Evolutionary conservation across 2,329 filamentous ascomycete genomes (phyloP).

Genomic region (Alternaria panax): DNA sequence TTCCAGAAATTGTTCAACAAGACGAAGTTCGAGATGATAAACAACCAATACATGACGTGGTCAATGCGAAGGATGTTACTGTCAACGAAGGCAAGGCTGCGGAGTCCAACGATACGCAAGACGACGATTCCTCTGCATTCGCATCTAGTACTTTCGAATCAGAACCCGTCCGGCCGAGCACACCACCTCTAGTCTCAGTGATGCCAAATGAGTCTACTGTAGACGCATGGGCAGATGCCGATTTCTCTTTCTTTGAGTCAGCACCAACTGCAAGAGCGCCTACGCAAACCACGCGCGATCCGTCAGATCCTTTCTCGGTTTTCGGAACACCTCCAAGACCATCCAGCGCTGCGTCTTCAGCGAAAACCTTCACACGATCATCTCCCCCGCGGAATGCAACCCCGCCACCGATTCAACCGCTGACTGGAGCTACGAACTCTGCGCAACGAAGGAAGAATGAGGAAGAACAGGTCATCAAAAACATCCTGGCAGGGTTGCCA

Average conservation of each 20-base stretch:
- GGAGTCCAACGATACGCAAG: not conserved
- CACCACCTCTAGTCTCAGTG: conserved; percentile 9
- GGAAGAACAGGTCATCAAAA: conserved; percentile 37
- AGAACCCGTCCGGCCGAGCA: conserved; percentile 7
- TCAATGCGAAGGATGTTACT: not conserved
- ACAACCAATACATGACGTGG: not conserved
- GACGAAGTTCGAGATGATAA: not conserved
- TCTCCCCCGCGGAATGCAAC: conserved; percentile 28
- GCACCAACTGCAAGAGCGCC: conserved; percentile 7
- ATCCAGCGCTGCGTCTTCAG: conserved; percentile 12
- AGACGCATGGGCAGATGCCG: conserved; percentile 25
- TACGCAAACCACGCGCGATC: conserved; percentile 8
- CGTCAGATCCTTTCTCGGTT: conserved; percentile 35
- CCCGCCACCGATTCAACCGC: conserved; percentile 29
- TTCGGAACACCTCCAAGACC: conserved; percentile 30
- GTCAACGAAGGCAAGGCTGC: not conserved
- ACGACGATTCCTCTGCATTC: conserved; percentile 12
- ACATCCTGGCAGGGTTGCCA: conserved; percentile 39
- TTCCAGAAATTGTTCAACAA: not conserved
- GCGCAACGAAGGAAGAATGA: conserved; percentile 36
- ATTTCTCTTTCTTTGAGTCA: conserved; percentile 45
- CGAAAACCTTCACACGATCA: conserved; percentile 29
- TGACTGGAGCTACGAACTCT: conserved; percentile 35
- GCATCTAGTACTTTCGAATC: not conserved
- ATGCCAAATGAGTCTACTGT: conserved; percentile 1